Conservation (phyloP, 2,329 filamentous ascomycete species). For the Trichoderma sp. region DNA sequence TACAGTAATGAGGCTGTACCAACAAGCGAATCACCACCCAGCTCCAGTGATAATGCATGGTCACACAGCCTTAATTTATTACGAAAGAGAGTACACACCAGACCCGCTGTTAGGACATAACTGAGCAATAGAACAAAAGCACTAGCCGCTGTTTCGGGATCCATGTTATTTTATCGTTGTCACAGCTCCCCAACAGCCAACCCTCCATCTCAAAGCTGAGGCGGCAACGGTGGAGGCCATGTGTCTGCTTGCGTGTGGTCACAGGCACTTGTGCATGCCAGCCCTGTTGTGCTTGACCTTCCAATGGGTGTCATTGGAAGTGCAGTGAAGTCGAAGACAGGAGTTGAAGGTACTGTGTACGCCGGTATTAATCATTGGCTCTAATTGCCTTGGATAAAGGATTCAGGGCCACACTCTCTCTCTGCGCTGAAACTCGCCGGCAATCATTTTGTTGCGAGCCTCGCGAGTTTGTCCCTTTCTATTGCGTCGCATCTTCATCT, state of each 20-base stretch:
- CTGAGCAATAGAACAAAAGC: no score
- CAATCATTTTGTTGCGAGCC: neutral
- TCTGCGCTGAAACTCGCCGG: neutral
- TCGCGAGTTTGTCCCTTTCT: neutral
- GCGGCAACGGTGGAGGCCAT: neutral
- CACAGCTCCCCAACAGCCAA: neutral
- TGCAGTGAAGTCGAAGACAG: neutral
- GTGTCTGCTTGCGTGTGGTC: neutral
- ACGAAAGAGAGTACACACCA: no score
- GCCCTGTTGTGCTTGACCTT: neutral
- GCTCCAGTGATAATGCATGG: no score
- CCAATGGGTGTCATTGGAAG: neutral
- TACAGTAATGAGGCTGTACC: neutral
- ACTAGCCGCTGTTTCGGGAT: no score
- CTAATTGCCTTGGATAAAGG: neutral
- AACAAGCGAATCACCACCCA: conserved; percentile 2
- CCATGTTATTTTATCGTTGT: no score
- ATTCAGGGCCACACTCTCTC: neutral
- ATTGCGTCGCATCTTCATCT: neutral
- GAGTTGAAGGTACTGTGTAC: neutral
- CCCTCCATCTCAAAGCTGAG: neutral
- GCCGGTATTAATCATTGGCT: neutral
- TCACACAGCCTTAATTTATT: no score
- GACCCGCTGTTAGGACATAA: no score
- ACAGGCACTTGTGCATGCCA: neutral